Conservation (phyloP, 2,329 filamentous ascomycete species). For the Dothiorella sarmentorum region DNA sequence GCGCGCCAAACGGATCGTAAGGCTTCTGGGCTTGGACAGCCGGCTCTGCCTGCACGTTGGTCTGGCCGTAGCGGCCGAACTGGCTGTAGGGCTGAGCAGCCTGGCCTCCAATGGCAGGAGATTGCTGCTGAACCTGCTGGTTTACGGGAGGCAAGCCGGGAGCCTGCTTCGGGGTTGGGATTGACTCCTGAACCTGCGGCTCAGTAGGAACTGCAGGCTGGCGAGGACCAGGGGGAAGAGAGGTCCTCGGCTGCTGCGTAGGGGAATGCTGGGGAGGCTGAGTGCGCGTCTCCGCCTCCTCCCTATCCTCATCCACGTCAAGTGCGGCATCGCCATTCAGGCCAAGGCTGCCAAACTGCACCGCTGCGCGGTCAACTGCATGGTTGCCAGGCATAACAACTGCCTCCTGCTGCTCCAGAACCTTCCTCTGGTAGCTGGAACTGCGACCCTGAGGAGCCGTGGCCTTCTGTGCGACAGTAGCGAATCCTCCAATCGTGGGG, state of each 20-base stretch:
- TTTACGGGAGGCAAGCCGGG: conserved; percentile 60
- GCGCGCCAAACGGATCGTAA: conserved; percentile 82
- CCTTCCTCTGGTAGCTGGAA: conserved; percentile 77
- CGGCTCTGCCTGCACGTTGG: conserved; percentile 57
- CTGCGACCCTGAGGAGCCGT: conserved; percentile 62
- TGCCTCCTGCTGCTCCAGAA: conserved; percentile 93
- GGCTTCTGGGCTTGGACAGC: conserved; percentile 69
- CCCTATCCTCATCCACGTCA: conserved; percentile 89
- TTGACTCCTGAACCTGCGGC: conserved; percentile 35
- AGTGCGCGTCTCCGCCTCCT: conserved; percentile 90
- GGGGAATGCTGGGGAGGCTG: conserved; percentile 94
- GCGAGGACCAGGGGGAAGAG: conserved; percentile 69
- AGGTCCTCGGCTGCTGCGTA: conserved; percentile 76
- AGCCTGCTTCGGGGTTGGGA: conserved; percentile 56
- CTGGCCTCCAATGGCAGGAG: conserved; percentile 47
- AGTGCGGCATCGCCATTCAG: conserved; percentile 63
- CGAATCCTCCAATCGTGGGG: conserved; percentile 68
- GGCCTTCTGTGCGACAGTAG: conserved; percentile 78
- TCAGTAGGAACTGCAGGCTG: conserved; percentile 42
- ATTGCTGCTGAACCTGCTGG: conserved; percentile 44
- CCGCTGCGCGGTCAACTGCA: conserved; percentile 85
- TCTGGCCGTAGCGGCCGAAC: conserved; percentile 67
- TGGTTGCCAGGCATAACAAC: conserved; percentile 98
- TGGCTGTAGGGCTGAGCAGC: conserved; percentile 54
- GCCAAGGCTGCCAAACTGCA: conserved; percentile 95